Evolutionary conservation across 1,139 yeast genomes (phyloP), one percentile per base, ranked within the genome.

Genomic region (Candida sanyaensis): DNA sequence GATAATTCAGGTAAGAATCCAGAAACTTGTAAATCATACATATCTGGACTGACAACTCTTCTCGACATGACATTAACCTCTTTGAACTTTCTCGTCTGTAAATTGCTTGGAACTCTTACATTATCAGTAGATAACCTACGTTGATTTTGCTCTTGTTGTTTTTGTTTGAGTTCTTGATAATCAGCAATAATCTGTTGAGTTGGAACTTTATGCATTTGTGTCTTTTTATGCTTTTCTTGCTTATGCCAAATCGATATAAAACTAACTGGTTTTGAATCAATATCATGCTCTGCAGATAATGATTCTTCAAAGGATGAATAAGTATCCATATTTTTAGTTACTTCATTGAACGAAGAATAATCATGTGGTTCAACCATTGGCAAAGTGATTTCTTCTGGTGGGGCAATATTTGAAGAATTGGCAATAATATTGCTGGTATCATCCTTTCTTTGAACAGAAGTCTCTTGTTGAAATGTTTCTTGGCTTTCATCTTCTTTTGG

Each of bases 1-100:
- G 80, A 73, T 39, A 76, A 52, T 51, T 77, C 80, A 2, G 81
- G 80, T 49, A 76, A 65, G 49, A 72, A 74, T 8, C 66, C 73
- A 2, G 76, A 65, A 1, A 71, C 70, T 34, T 73, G 61, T 33
- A 72, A 59, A 45, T 73, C 76, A 37, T 71, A 75, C 28, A 42
- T 36, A 21, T 43, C 39, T 23, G 76, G 71, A 55, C 71, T 71
- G 9, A 75, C 75, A 2, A 75, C 65, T 52, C 74, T 66, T 52
- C 78, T 64, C 5, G 78, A 72, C 57, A 67, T 64, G 2, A 75
- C 75, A 57, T 72, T 72, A n/a, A 73, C 75, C 44, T 75, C 78
- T 49, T 66, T 73, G 57, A 75, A 71, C 48, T 64, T 71, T 50
- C 48, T 71, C 6, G 66, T 60, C 48, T 62, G 63, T 38, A 69